These are phyloP conservation scores for Fagus crenata DNA, from an alignment of 306 rosid species.

Conservation along the genomic window DNA sequence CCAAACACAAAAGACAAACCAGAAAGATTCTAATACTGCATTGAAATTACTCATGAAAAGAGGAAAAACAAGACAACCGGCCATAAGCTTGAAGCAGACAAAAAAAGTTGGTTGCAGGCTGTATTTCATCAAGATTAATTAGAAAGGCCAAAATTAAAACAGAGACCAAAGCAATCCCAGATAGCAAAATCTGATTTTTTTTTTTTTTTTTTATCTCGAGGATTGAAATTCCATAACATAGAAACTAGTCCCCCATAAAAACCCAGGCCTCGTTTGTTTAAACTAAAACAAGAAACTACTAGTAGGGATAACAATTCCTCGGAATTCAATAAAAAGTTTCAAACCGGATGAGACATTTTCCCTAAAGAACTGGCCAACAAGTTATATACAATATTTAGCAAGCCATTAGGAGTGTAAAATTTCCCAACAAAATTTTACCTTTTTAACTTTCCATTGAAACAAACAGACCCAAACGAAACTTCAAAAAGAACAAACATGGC, in stretches of 20 bases:
- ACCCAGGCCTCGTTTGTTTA: not conserved
- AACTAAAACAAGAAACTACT: not conserved
- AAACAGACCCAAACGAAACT: too few species aligned
- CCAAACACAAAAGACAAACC: not conserved
- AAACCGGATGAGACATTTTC: too few species aligned
- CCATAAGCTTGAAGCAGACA: not conserved
- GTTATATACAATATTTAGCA: too few species aligned
- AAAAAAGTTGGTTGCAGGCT: not conserved
- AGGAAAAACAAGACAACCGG: not conserved
- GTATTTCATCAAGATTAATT: not conserved
- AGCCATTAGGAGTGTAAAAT: too few species aligned
- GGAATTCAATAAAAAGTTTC: too few species aligned
- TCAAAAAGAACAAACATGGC: not conserved
- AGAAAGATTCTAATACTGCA: not conserved
- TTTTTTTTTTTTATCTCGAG: not conserved
- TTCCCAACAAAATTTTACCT: not conserved
- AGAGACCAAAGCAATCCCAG: constrained; percentile 1
- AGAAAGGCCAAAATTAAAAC: not conserved
- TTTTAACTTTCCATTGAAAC: constrained; percentile 1
- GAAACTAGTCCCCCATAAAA: not conserved
- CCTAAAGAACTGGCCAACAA: too few species aligned
- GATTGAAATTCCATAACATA: not conserved
- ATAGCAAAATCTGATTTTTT: not conserved
- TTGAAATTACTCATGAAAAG: not conserved
- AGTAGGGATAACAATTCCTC: not conserved